Conservation (phyloP, 768 basidiomycete genomes). For the Artomyces pyxidatus region DNA sequence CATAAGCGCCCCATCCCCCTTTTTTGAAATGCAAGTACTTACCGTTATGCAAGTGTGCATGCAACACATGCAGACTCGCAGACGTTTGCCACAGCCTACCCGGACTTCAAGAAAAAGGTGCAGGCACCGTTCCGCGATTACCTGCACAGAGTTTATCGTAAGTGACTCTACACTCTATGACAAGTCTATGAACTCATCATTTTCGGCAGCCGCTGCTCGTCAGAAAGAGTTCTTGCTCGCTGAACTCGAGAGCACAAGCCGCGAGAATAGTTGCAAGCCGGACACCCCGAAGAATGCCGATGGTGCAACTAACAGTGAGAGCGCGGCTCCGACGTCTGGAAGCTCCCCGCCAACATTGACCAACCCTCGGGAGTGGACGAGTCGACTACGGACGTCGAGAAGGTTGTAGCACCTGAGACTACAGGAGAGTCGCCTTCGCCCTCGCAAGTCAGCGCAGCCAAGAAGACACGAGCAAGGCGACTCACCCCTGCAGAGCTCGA, state of each 20-base stretch:
- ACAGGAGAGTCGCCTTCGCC: too few relatives aligned
- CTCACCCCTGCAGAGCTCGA: too few relatives aligned
- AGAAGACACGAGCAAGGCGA: too few relatives aligned
- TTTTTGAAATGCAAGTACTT: background rate
- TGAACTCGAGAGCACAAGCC: too few relatives aligned
- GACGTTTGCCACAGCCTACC: background rate
- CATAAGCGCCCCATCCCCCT: background rate
- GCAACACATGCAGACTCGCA: background rate
- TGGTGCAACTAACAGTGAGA: background rate
- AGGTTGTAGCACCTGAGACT: background rate
- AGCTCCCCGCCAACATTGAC: background rate
- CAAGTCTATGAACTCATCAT: background rate
- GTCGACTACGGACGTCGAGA: background rate
- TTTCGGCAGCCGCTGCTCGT: background rate
- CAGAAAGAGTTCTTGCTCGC: too few relatives aligned
- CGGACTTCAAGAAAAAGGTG: background rate
- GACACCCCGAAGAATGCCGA: background rate
- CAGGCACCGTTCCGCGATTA: background rate
- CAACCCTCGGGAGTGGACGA: background rate
- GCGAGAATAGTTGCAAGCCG: background rate
- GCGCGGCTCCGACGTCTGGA: background rate
- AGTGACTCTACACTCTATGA: background rate
- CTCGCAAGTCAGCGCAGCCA: too few relatives aligned
- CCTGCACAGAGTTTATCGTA: background rate
- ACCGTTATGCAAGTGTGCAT: background rate